Evolutionary conservation across 257 asterid genomes (phyloP), one percentile per base, ranked within the genome.

Genomic region (Solanum pennellii): DNA sequence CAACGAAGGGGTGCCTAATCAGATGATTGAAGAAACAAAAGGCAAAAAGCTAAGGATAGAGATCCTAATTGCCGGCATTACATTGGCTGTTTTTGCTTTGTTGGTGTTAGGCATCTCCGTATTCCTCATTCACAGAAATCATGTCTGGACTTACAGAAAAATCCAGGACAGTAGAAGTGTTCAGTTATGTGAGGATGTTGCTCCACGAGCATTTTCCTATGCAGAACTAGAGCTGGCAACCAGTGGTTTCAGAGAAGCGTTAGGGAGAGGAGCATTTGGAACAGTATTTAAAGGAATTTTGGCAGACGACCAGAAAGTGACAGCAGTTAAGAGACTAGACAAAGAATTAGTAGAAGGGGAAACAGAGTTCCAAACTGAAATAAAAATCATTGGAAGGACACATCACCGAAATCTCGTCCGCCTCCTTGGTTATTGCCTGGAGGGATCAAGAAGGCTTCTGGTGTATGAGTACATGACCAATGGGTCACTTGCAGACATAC

Each of bases 391-490:
- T 35, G 94, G 93, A 31, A 92, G 71, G 86, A 93, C 93, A 3
- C 90, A 94, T 69, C 95, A 94, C 18, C 89, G 92, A 0, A 94
- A 93, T 82, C 94, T 93, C 7, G 95, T 93, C 83, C 84, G 88
- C 12, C 86, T 94, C 21, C 89, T 93, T 5, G 95, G 97, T 37
- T 94, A 92, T 85, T 92, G 95, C 83, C 42, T 88, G 6, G 92
- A 93, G 2, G 94, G 93, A 23, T 66, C 87, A 14, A 90, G 84
- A 14, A 93, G 92, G 82, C 86, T 94, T 15, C 69, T 94, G 73
- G 95, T 91, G 72, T 91, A 90, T 31, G 97, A 93, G 23, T 93
- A 85, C 60, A 93, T 94, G 96, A 87, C 89, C 88, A 92, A 91
- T 29, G 95, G 95, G 77, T 92, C 95, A 3, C 89, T 94, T 0